Percentiles rank a stretch among this genome's conserved stretches.
Conservation (phyloP, 75 land plant genomes). For the Picea glauca region DNA sequence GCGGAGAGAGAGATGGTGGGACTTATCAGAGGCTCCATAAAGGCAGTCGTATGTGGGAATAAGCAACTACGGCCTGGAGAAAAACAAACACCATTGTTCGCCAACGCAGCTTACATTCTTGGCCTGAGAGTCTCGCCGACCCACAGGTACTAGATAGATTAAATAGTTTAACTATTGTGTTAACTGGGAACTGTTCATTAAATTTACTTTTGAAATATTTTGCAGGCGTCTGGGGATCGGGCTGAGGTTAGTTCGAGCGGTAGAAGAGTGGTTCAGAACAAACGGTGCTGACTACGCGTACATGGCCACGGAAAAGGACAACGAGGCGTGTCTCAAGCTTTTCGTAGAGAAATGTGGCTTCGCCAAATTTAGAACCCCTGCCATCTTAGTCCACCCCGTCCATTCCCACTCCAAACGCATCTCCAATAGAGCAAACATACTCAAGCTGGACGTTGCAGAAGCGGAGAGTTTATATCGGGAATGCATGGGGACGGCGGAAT, state of each 20-base stretch:
- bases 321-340: slow-evolving; percentile 47
- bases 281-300: slow-evolving; percentile 42
- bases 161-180: background rate
- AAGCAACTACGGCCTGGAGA: background rate
- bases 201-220: background rate
- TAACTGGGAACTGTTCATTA: background rate
- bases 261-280: slow-evolving; percentile 41
- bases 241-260: slow-evolving; percentile 17
- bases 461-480: slow-evolving; percentile 42
- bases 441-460: slow-evolving; percentile 15
- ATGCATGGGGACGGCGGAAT: slow-evolving; percentile 34
- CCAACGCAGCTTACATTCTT: slow-evolving; percentile 46
- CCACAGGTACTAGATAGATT: slow-evolving; percentile 20
- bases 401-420: slow-evolving; percentile 8
- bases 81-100: background rate
- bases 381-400: slow-evolving; percentile 54
- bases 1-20: slow-evolving; percentile 45
- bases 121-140: slow-evolving; percentile 53
- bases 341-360: slow-evolving; percentile 39
- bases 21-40: slow-evolving; percentile 59
- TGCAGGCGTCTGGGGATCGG: slow-evolving; percentile 68
- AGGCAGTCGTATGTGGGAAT: slow-evolving; percentile 48
- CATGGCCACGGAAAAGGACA: slow-evolving; percentile 70
- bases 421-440: slow-evolving; percentile 16
- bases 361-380: slow-evolving; percentile 41